Conservation (phyloP, 2,329 filamentous ascomycete genomes). For the Ophiocordyceps polyrhachis-furcata region DNA sequence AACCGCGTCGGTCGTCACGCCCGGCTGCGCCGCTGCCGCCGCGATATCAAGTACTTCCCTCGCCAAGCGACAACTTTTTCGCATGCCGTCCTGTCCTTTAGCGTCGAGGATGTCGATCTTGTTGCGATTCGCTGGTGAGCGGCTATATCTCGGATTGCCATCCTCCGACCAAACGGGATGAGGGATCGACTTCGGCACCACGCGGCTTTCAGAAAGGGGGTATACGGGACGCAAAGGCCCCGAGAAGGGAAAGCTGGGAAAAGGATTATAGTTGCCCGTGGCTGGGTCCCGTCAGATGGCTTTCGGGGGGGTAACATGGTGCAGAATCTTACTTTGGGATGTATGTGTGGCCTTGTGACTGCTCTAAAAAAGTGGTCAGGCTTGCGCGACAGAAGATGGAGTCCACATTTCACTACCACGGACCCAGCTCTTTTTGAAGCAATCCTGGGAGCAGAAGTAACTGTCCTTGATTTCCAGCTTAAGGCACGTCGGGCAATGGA, state of each 20-base stretch:
- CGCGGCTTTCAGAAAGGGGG: slow-evolving; percentile 53
- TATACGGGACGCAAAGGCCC: slow-evolving; percentile 75
- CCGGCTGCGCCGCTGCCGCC: slow-evolving; percentile 66
- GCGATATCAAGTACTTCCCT: slow-evolving; percentile 88
- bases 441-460: slow-evolving; percentile 96
- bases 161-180: slow-evolving; percentile 77
- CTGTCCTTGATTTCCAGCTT: slow-evolving; percentile 76
- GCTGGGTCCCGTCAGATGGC: slow-evolving; percentile 82
- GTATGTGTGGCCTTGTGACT: slow-evolving; percentile 61
- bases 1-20: slow-evolving; percentile 87
- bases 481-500: slow-evolving; percentile 91
- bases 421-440: slow-evolving; percentile 99
- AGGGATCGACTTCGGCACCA: slow-evolving; percentile 61
- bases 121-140: slow-evolving; percentile 47
- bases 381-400: background rate
- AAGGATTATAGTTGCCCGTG: slow-evolving; percentile 81
- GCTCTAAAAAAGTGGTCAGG: slow-evolving; percentile 28
- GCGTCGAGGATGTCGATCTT: slow-evolving; percentile 71
- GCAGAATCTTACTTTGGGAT: slow-evolving; percentile 55
- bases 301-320: slow-evolving; percentile 56
- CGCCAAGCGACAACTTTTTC: slow-evolving; percentile 72
- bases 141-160: slow-evolving; percentile 50
- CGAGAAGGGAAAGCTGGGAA: slow-evolving; percentile 69
- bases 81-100: slow-evolving; percentile 72
- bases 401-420: slow-evolving; percentile 8